Evolutionary conservation across 352 stramenopile species (phyloP).

Genomic region (Phytopythium oedochilum): DNA sequence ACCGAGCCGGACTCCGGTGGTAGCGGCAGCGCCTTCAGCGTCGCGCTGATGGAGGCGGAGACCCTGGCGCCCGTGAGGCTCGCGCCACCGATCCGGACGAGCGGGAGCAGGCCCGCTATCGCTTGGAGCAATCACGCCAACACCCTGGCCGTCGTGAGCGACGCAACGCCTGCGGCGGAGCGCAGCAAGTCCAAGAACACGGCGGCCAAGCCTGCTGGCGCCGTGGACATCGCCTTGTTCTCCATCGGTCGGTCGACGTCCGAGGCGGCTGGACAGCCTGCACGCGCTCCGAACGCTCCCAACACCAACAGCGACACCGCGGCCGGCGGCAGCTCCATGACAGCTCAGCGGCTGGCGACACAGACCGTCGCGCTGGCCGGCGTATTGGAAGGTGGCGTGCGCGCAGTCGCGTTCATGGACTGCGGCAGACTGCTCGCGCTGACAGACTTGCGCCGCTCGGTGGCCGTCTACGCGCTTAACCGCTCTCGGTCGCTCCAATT

Average conservation of each 20-base stretch:
- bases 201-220: background rate
- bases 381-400: conserved; percentile 3
- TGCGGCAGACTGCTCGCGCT: conserved; percentile 18
- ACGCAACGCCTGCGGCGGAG: background rate
- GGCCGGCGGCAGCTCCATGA: background rate
- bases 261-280: background rate
- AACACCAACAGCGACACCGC: background rate
- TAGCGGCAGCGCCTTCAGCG: background rate
- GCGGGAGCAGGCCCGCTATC: conserved; percentile 3
- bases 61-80: conserved; percentile 11
- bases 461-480: conserved; percentile 9
- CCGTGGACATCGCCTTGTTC: conserved; percentile 19
- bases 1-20: background rate
- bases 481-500: conserved; percentile 6
- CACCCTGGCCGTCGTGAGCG: conserved; percentile 9
- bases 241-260: conserved; percentile 9
- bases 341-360: conserved; percentile 4
- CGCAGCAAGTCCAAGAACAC: background rate
- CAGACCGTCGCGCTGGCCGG: background rate
- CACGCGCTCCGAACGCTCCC: conserved; percentile 3
- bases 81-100: conserved; percentile 10
- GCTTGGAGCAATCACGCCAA: conserved; percentile 12
- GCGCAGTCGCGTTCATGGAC: conserved; percentile 19
- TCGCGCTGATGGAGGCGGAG: background rate
- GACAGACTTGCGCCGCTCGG: conserved; percentile 20